Conservation (phyloP, 2,329 filamentous ascomycete species). For the Didymella lethalis region DNA sequence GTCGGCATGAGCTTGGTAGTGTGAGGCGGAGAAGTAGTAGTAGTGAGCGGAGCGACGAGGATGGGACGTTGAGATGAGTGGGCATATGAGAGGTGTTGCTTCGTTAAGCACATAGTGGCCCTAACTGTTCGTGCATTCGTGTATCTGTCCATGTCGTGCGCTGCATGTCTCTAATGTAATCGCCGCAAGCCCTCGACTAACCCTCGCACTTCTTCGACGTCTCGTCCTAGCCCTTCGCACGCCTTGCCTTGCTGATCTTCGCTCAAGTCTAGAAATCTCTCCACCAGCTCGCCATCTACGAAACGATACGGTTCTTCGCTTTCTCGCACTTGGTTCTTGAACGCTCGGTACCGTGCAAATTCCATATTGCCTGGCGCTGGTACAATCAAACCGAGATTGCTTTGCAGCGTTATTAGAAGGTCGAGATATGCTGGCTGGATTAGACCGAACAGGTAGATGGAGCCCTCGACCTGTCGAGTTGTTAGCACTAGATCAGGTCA, state of each 20-base stretch:
- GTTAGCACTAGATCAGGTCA: conserved; percentile 19
- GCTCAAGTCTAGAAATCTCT: conserved; percentile 78
- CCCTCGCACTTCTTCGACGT: conserved; percentile 66
- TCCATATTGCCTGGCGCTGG: conserved; percentile 74
- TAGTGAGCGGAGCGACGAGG: conserved; percentile 37
- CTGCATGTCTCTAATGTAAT: conserved; percentile 46
- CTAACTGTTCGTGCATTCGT: not conserved
- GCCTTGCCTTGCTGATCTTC: conserved; percentile 65
- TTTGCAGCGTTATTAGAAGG: conserved; percentile 82
- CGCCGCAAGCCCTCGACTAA: conserved; percentile 66
- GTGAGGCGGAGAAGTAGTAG: conserved; percentile 29
- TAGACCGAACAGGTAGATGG: conserved; percentile 86
- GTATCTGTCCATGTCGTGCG: not conserved
- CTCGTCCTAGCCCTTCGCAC: conserved; percentile 60
- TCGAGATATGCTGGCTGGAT: conserved; percentile 78
- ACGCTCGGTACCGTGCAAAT: conserved; percentile 83
- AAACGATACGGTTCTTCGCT: conserved; percentile 83
- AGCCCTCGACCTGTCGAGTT: conserved; percentile 76
- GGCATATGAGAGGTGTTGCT: not conserved
- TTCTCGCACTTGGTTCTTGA: conserved; percentile 74
- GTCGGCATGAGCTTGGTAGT: conserved; percentile 40
- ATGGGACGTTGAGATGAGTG: conserved; percentile 41
- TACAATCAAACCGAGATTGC: conserved; percentile 71
- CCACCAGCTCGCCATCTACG: conserved; percentile 90
- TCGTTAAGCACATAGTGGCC: not conserved